Conservation (phyloP, 345 rosid genomes). For the Turnera subulata region DNA sequence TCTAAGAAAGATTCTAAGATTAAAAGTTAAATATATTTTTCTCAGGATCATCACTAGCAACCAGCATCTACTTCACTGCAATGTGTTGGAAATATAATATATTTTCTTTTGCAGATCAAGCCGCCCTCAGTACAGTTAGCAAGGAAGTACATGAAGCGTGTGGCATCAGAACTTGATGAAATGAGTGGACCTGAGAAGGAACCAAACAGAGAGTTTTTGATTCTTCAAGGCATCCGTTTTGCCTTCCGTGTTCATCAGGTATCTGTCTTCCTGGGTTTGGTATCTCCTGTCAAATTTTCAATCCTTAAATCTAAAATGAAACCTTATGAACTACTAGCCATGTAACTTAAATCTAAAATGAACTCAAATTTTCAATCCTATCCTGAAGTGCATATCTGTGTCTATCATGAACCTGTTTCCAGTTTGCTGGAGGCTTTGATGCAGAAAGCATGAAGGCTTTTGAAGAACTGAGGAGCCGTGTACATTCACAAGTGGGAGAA, state of each 20-base stretch:
- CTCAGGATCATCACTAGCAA: too few species aligned
- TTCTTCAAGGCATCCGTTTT: constrained; percentile 90
- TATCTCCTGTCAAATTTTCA: too few species aligned
- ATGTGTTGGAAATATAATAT: too few species aligned
- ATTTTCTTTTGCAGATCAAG: constrained; percentile 67
- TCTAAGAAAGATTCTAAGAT: too few species aligned
- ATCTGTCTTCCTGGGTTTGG: neutral
- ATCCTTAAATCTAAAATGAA: too few species aligned
- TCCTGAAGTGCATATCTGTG: too few species aligned
- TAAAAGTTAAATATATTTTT: too few species aligned
- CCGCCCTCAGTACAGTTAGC: constrained; percentile 92
- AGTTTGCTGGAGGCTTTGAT: constrained; percentile 99
- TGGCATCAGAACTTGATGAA: constrained; percentile 78
- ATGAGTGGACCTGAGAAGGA: constrained; percentile 75
- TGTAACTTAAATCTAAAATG: too few species aligned
- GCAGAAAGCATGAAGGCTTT: constrained; percentile 99
- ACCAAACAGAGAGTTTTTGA: constrained; percentile 87
- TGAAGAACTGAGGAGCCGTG: constrained; percentile 81
- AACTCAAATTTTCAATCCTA: too few species aligned
- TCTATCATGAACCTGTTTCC: constrained; percentile 18
- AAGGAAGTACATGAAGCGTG: constrained; percentile 94
- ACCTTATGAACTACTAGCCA: too few species aligned
- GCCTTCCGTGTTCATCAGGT: constrained; percentile 99
- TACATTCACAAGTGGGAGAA: constrained; percentile 27
- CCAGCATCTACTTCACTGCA: too few species aligned